Evolutionary conservation across 2,329 filamentous ascomycete species (phyloP).

Genomic region (Cadophora malorum): DNA sequence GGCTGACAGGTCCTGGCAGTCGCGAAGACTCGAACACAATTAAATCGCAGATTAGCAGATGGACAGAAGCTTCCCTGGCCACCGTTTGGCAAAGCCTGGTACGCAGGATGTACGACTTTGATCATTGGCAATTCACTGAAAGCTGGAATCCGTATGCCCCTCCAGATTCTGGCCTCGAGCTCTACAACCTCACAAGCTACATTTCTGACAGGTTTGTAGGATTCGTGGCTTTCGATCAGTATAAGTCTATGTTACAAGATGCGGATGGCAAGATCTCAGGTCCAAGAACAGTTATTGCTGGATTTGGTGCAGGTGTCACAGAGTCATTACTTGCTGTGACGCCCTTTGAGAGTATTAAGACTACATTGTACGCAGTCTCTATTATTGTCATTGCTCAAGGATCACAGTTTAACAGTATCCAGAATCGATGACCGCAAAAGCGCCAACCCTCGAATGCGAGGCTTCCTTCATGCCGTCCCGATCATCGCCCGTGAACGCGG

Average conservation of each 20-base stretch:
- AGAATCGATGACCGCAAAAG: constrained; percentile 95
- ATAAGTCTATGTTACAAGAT: constrained; percentile 83
- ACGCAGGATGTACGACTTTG: constrained; percentile 94
- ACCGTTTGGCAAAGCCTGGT: constrained; percentile 93
- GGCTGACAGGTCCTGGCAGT: constrained; percentile 48
- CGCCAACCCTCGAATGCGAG: constrained; percentile 82
- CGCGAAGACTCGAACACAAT: constrained; percentile 92
- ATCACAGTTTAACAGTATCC: constrained; percentile 19
- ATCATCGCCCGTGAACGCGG: constrained; percentile 90
- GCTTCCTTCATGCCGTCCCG: constrained; percentile 88
- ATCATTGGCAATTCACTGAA: constrained; percentile 98
- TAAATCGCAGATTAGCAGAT: constrained; percentile 82
- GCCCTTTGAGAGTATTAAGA: constrained; percentile 98
- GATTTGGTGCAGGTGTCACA: constrained; percentile 93
- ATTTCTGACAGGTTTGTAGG: constrained; percentile 52
- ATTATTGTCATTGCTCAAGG: neutral
- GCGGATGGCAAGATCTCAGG: constrained; percentile 87
- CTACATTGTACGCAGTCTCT: constrained; percentile 69
- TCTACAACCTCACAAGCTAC: neutral
- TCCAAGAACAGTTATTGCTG: constrained; percentile 87
- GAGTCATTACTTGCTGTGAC: constrained; percentile 94
- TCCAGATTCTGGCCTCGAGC: neutral
- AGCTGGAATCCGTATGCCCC: constrained; percentile 82
- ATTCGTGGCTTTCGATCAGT: constrained; percentile 96
- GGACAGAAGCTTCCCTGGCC: constrained; percentile 93